Base-by-base conservation (phyloP, 2,329 filamentous ascomycete genomes). In the Chaetomiaceae sp. region DNA sequence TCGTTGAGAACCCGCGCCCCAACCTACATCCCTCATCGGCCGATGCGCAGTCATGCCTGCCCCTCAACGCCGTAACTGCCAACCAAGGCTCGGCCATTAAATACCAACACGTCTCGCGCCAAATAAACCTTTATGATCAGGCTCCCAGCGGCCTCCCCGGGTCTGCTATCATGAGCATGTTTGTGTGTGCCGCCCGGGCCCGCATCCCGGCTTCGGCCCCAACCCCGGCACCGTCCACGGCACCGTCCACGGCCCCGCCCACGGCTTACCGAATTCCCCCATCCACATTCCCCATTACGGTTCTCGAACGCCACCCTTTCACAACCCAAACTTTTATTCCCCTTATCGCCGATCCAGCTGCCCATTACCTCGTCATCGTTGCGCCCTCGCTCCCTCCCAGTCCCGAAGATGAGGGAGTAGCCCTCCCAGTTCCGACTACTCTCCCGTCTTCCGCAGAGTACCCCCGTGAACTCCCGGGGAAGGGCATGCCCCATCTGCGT, bases 321-420 rank as follows among this genome's bases (percentile, higher is more conserved):
- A 97, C 93, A 1, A 88, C 88, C 1, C 93, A 99, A 72, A 96
- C 90, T 0, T 97, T 99, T 68, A 78, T 88, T 38, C 93, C 93
- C 0, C 73, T 96, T 44, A 79, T 70, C 10, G 70, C 71, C n/a
- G 63, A 65, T 41, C 60, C 67, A 10, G 62, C 65, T 5, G 39
- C 42, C 9, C 70, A 74, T 19, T 96, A 92, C 66, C 78, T 99
- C 21, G 87, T 97, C 55, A 81, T 97, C 57, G 92, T 97, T 17
- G 92, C 92, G 16, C 91, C 92, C 0, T 89, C 82, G 12, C 69
- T 89, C 8, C 74, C 80, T 10, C 65, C 77, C 5, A 64, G 65
- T n/a, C 55, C 30, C 16, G 9, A 21, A 9, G 57, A 4, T 47
- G 68, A 64, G 62, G 13, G 10, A 2, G 64, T 57, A 53, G 55